phyloP scores from a whole-genome alignment of 2,329 filamentous ascomycete species.

The Aspergillus ochraceus region DNA sequence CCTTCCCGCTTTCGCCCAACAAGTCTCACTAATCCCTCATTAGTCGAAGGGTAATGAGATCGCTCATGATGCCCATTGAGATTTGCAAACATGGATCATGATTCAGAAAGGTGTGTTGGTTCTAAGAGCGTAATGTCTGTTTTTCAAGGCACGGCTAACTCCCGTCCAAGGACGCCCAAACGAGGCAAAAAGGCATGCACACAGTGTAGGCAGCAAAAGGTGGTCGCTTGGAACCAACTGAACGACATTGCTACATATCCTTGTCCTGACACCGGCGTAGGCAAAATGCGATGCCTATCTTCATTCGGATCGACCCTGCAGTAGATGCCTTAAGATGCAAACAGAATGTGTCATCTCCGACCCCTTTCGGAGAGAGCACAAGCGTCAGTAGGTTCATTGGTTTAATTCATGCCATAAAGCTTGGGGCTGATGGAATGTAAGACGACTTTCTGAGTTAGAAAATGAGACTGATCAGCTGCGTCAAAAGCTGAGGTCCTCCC shows the following conservation, averaged over 20 bases:
- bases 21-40: neutral
- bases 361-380: slow-evolving; percentile 45
- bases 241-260: neutral
- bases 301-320: slow-evolving; percentile 36
- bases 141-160: slow-evolving; percentile 11
- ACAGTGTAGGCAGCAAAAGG: slow-evolving; percentile 47
- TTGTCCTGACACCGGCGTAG: slow-evolving; percentile 16
- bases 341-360: slow-evolving; percentile 41
- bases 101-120: neutral
- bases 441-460: slow-evolving; percentile 40
- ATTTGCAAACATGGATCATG: neutral
- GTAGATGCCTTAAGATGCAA: slow-evolving; percentile 39
- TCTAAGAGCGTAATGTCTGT: neutral
- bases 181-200: slow-evolving; percentile 44
- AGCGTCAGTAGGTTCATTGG: slow-evolving; percentile 36
- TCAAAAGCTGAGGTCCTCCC: slow-evolving; percentile 31
- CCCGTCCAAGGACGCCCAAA: slow-evolving; percentile 23
- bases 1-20: neutral
- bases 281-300: slow-evolving; percentile 43
- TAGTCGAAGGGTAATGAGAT: neutral
- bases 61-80: neutral
- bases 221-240: neutral
- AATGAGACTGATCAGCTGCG: slow-evolving; percentile 40
- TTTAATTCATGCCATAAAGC: no score
- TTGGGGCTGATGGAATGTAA: neutral